Conservation (phyloP, 352 stramenopile genomes). For the Ophiocytium majus region DNA sequence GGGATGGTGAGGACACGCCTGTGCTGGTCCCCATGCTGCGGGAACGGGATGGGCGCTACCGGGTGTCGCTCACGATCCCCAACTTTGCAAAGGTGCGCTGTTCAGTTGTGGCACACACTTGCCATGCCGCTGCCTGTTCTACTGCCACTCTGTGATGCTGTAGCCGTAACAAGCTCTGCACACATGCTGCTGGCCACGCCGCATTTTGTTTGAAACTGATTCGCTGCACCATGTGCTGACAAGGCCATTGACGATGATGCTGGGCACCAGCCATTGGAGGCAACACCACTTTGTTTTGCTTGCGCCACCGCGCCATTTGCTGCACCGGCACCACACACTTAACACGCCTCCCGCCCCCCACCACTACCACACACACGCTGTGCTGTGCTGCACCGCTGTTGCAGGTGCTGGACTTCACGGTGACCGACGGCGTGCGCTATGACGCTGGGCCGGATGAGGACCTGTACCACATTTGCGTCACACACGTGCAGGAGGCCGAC, state of each 20-base stretch:
- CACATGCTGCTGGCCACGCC: no score
- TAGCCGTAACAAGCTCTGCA: neutral
- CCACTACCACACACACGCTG: no score
- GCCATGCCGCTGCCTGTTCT: neutral
- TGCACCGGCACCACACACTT: no score
- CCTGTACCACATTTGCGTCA: slow-evolving; percentile 43
- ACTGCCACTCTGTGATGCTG: neutral
- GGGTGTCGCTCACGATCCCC: slow-evolving; percentile 46
- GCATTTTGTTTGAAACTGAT: neutral
- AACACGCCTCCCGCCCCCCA: no score
- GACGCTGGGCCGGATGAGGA: slow-evolving; percentile 36
- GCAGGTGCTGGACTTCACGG: slow-evolving; percentile 48
- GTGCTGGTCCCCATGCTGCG: slow-evolving; percentile 50
- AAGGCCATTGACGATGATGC: no score
- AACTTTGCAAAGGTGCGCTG: slow-evolving; percentile 53
- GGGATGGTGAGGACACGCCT: slow-evolving; percentile 47
- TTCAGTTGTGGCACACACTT: no score
- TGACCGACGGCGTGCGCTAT: slow-evolving; percentile 48
- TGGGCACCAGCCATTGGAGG: no score
- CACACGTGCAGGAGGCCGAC: slow-evolving; percentile 41
- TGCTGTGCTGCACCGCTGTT: no score
- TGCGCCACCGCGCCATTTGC: no score
- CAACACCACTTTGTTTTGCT: no score
- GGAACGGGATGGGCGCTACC: slow-evolving; percentile 35
- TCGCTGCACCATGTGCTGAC: no score